These are phyloP conservation scores for Chaetomium tenue DNA, from an alignment of 495 filamentous ascomycete species.

Conservation along the genomic window DNA sequence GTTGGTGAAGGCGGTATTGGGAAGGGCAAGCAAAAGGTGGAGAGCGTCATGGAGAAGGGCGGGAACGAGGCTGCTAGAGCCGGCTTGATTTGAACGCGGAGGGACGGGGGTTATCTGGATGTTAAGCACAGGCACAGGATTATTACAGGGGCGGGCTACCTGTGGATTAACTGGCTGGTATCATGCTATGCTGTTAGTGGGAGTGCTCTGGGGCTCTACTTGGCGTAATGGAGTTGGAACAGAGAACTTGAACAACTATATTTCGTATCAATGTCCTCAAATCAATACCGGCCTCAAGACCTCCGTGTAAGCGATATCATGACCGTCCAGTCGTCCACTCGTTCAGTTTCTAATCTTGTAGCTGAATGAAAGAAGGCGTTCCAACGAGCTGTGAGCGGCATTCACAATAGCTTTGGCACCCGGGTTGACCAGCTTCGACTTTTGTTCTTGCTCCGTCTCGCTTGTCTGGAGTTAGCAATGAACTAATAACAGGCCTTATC, in stretches of 20 bases:
- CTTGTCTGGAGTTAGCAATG: neutral
- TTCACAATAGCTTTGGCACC: neutral
- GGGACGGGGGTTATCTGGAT: neutral
- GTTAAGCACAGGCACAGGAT: neutral
- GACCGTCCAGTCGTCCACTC: too few species aligned
- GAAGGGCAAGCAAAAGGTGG: constrained; percentile 74
- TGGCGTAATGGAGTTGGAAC: constrained; percentile 10
- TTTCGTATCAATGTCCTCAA: too few species aligned
- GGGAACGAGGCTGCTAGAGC: constrained; percentile 83
- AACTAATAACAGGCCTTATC: too few species aligned
- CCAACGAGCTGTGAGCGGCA: neutral
- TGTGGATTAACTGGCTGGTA: neutral
- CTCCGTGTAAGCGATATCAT: too few species aligned
- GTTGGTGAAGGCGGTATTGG: constrained; percentile 83
- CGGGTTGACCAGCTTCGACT: neutral
- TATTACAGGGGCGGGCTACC: neutral
- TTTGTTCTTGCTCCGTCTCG: constrained; percentile 11
- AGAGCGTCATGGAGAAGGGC: constrained; percentile 65
- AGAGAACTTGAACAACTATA: too few species aligned
- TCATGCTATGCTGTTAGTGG: too few species aligned
- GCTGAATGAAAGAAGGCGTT: neutral
- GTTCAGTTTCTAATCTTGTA: too few species aligned
- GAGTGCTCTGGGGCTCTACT: neutral
- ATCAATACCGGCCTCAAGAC: too few species aligned
- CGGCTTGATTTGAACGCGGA: constrained; percentile 44